These are phyloP conservation scores for Fonsecaea pedrosoi DNA, from an alignment of 2,329 filamentous ascomycete genomes.

Conservation along the genomic window DNA sequence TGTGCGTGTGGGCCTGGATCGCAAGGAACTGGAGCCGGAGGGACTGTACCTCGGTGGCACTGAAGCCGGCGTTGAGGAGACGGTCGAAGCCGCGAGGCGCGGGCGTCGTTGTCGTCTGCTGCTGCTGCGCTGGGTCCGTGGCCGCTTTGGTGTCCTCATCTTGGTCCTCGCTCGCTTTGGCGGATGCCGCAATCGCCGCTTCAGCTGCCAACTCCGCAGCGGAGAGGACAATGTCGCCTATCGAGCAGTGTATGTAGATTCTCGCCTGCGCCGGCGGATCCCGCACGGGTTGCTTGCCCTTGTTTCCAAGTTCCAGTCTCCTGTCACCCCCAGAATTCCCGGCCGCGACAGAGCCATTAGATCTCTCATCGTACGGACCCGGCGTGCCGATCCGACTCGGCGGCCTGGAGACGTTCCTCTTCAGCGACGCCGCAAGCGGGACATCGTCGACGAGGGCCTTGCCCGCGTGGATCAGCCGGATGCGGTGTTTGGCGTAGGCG, in stretches of 20 bases:
- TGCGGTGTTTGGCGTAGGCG: slow-evolving; percentile 68
- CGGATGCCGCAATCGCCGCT: slow-evolving; percentile 45
- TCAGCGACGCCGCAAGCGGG: slow-evolving; percentile 72
- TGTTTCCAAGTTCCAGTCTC: slow-evolving; percentile 53
- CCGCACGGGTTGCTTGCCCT: slow-evolving; percentile 71
- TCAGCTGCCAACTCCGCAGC: slow-evolving; percentile 73
- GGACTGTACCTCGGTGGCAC: slow-evolving; percentile 78
- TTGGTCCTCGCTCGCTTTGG: slow-evolving; percentile 4
- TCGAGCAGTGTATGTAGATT: slow-evolving; percentile 92
- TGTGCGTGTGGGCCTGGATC: slow-evolving; percentile 80
- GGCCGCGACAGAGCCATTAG: slow-evolving; percentile 31
- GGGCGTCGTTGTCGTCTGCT: slow-evolving; percentile 57
- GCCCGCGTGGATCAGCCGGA: slow-evolving; percentile 89
- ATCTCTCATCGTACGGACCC: slow-evolving; percentile 26
- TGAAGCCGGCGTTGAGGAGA: slow-evolving; percentile 80
- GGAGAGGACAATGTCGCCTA: slow-evolving; percentile 76
- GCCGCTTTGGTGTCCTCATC: slow-evolving; percentile 1
- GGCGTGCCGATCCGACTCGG: slow-evolving; percentile 54
- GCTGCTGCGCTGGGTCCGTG: slow-evolving; percentile 11
- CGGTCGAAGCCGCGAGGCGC: slow-evolving; percentile 85
- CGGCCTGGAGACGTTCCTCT: slow-evolving; percentile 60
- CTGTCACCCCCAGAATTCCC: background rate
- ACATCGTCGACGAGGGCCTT: slow-evolving; percentile 79
- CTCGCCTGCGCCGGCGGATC: slow-evolving; percentile 56
- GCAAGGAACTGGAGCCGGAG: slow-evolving; percentile 87